These are phyloP conservation scores for Populus hybrid DNA, from an alignment of 441 rosid genomes.

Conservation along the genomic window DNA sequence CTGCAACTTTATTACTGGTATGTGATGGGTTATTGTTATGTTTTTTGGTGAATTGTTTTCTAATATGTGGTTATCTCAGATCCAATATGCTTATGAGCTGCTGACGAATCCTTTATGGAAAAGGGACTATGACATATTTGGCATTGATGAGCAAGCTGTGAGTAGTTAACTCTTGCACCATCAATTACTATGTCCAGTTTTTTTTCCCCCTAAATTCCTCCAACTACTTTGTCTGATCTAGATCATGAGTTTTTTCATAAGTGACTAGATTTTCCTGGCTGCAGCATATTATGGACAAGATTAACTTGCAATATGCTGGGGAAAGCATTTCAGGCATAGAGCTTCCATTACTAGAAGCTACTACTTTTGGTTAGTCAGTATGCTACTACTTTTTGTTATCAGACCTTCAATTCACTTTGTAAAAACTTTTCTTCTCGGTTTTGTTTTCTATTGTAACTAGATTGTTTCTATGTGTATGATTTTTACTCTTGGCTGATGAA, in stretches of 20 bases:
- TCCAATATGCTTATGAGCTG: conserved; percentile 79
- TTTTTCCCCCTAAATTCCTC: conserved; percentile 4
- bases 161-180: conserved; percentile 28
- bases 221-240: not conserved
- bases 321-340: conserved; percentile 42
- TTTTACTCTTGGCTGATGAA: not conserved
- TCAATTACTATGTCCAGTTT: not conserved
- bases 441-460: not conserved
- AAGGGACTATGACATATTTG: conserved; percentile 78
- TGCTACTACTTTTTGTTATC: not conserved
- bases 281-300: conserved; percentile 59
- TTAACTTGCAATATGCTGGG: conserved; percentile 43
- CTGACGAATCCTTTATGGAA: conserved; percentile 72
- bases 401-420: not conserved
- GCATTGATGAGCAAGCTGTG: conserved; percentile 77
- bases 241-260: conserved; percentile 13
- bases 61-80: conserved; percentile 37
- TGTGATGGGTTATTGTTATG: conserved; percentile 2
- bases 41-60: conserved; percentile 12
- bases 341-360: conserved; percentile 58
- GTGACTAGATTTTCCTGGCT: conserved; percentile 26
- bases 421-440: conserved; percentile 7
- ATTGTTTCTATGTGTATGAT: not conserved
- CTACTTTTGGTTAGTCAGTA: conserved; percentile 53
- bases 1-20: not conserved